Percentiles rank a stretch among this genome's conserved stretches.
phyloP scores from a whole-genome alignment of 805 yeast species.

The Ascoidea tarda region DNA sequence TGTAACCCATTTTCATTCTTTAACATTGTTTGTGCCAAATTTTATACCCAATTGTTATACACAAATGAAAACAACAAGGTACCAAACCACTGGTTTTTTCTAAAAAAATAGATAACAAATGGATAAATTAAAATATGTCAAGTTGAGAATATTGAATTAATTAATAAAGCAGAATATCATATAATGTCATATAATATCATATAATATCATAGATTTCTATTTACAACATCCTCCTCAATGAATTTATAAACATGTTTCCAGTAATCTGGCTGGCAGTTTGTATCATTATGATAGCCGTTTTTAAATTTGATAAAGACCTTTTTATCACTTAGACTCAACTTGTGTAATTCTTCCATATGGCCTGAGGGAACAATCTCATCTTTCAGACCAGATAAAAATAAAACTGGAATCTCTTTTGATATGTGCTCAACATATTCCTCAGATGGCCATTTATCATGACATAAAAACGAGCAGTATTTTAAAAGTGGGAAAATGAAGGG shows the following conservation, averaged over 20 bases:
- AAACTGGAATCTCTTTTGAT: conserved; percentile 42
- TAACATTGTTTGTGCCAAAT: no score
- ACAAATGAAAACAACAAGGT: no score
- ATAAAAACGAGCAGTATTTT: conserved; percentile 37
- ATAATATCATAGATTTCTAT: neutral
- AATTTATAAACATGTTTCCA: conserved; percentile 60
- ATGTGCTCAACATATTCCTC: conserved; percentile 41
- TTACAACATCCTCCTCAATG: conserved; percentile 23
- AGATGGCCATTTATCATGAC: conserved; percentile 77
- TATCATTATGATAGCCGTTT: conserved; percentile 70
- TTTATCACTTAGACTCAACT: conserved; percentile 30
- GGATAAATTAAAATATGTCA: no score
- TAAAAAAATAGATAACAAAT: no score
- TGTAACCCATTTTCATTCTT: no score
- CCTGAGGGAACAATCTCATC: conserved; percentile 90
- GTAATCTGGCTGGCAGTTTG: conserved; percentile 59
- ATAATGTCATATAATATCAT: no score
- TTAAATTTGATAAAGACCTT: conserved; percentile 44
- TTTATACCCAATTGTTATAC: no score
- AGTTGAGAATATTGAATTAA: no score
- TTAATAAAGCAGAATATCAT: no score
- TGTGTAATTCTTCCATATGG: conserved; percentile 56
- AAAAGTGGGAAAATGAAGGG: conserved; percentile 65
- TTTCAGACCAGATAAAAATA: conserved; percentile 55
- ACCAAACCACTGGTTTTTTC: no score